Base-by-base conservation (phyloP, 441 rosid species). In the Gossypium gossypioides region DNA sequence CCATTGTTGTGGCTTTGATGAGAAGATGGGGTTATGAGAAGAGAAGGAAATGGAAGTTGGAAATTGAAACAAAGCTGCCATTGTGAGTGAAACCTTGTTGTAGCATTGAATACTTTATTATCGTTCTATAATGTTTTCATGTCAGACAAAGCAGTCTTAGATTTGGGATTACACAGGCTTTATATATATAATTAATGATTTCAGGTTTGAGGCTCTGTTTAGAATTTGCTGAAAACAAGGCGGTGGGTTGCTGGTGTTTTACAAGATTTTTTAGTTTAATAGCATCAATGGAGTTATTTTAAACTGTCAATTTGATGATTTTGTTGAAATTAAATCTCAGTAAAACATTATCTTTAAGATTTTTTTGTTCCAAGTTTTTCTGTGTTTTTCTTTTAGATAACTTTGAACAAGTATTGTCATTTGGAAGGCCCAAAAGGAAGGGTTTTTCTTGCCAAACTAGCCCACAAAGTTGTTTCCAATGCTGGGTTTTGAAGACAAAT, bases 51-150 rank as follows among this genome's bases (percentile, higher is more conserved):
- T 8, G 61, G 67, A 75, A 69, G 22, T 61, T 55, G 78, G 75
- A 15, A 57, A 25, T 1, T 32, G 78, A 76, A 65, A 66, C 71
- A 78, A 75, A 27, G 83, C 76, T 55, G 87, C 84, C 94, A 89
- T 68, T 27, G 0, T 85, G 74, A 64, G 55, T 2, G 60, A 52
- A 72, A 27, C 55, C 59, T 8, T 3, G n/a, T 46, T 50, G 68
- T 25, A 56, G 68, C 74, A 74, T 61, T 34, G 74, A 65, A 64
- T 1, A 71, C 50, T 40, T 24, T 2, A 55, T 8, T 55, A 3
- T 1, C 9, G 15, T 25, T 25, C 40, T 15, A 40, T 12, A 24
- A 57, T 24, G 16, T 25, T 57, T 3, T 3, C 4, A 48, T 29
- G n/a, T 15, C 21, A 9, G 71, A 67, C 15, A 55, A 68, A 69